These are phyloP conservation scores for Colletotrichum orbiculare DNA, from an alignment of 2,329 filamentous ascomycete species.

Conservation along the genomic window DNA sequence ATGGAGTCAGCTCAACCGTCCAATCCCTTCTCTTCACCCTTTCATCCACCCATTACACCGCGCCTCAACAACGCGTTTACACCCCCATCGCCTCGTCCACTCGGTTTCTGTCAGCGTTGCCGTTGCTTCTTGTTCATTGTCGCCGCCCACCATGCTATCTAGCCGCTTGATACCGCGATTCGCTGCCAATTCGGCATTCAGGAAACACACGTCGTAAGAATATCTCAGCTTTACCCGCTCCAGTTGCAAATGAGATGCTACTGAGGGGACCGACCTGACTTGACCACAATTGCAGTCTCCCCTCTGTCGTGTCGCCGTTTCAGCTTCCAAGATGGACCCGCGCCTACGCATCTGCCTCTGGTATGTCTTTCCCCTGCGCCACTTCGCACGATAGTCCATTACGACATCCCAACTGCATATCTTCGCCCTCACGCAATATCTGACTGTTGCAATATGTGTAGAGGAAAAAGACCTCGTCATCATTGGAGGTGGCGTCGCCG, in stretches of 20 bases:
- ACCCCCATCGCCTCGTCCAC: neutral
- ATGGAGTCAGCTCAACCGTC: neutral
- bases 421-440: slow-evolving; percentile 37
- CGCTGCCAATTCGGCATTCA: slow-evolving; percentile 67
- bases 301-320: slow-evolving; percentile 58
- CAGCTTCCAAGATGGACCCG: slow-evolving; percentile 65
- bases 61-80: neutral
- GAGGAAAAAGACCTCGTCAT: slow-evolving; percentile 97
- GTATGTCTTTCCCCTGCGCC: slow-evolving; percentile 50
- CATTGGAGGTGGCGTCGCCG: slow-evolving; percentile 97
- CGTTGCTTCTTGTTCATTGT: slow-evolving; percentile 40
- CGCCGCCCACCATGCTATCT: slow-evolving; percentile 64
- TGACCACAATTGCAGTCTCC: slow-evolving; percentile 53
- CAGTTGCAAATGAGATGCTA: slow-evolving; percentile 25
- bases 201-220: slow-evolving; percentile 61
- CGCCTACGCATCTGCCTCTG: slow-evolving; percentile 68
- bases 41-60: neutral
- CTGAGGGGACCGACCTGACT: slow-evolving; percentile 35
- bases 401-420: slow-evolving; percentile 6
- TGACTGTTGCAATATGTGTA: slow-evolving; percentile 48
- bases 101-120: slow-evolving; percentile 28
- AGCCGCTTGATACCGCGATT: slow-evolving; percentile 70
- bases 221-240: slow-evolving; percentile 34
- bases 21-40: neutral
- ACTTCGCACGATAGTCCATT: neutral